Conservation (phyloP, 1,139 yeast species). For the Spencermartinsiella ligniputridi region DNA sequence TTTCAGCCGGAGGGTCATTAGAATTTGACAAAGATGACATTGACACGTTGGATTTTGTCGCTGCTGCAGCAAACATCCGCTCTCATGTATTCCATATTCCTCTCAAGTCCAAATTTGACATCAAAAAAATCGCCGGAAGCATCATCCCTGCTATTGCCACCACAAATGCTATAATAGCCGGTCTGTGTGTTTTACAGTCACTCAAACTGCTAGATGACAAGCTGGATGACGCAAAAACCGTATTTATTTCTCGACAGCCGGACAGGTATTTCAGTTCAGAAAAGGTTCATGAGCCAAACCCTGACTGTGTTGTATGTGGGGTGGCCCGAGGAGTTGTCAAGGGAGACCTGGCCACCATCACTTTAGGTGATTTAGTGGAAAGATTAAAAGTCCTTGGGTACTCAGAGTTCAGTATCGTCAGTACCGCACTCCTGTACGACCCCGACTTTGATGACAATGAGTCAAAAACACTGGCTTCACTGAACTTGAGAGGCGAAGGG, state of each 20-base stretch:
- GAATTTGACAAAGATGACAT: slow-evolving; percentile 90
- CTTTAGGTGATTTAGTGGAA: slow-evolving; percentile 43
- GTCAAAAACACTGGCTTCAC: slow-evolving; percentile 43
- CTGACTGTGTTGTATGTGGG: slow-evolving; percentile 71
- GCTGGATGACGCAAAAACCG: slow-evolving; percentile 40
- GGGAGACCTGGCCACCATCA: slow-evolving; percentile 32
- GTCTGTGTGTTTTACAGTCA: slow-evolving; percentile 73
- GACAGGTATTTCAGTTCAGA: slow-evolving; percentile 67
- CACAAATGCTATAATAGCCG: slow-evolving; percentile 92
- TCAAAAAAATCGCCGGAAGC: slow-evolving; percentile 93
- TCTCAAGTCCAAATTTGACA: slow-evolving; percentile 73
- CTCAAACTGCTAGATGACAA: slow-evolving; percentile 45
- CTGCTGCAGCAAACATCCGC: slow-evolving; percentile 81
- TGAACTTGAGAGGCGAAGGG: slow-evolving; percentile 59
- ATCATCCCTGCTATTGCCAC: slow-evolving; percentile 98
- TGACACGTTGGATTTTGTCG: slow-evolving; percentile 84
- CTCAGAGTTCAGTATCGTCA: slow-evolving; percentile 57
- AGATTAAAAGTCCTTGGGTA: slow-evolving; percentile 49
- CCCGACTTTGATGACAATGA: slow-evolving; percentile 82
- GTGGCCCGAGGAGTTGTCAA: slow-evolving; percentile 49
- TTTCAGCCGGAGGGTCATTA: slow-evolving; percentile 28
- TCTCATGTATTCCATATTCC: slow-evolving; percentile 70
- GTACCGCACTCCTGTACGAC: slow-evolving; percentile 71
- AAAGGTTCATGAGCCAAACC: slow-evolving; percentile 54
- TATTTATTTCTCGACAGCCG: slow-evolving; percentile 61